Base-by-base conservation (phyloP, 371 early-diverging fungal genomes). In the Apophysomyces ossiformis region DNA sequence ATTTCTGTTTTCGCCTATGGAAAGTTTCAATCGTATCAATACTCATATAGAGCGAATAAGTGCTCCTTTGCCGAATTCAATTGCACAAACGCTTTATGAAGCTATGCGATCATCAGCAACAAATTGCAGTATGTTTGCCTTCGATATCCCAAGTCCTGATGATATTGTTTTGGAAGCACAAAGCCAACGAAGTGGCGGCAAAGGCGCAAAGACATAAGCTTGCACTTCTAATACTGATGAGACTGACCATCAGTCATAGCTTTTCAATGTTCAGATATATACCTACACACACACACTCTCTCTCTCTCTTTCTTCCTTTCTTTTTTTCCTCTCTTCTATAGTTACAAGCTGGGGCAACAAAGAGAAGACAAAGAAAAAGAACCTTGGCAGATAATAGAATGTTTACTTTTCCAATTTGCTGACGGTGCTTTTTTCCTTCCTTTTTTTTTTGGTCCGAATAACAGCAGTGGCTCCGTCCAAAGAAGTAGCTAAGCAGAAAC, bases 71-170 rank as follows among this genome's bases (percentile, higher is more conserved):
- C 63, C 68, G n/a, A 35, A 36, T 15, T 66, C 69, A 8, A 57
- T 74, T 54, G 74, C 65, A 44, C 60, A 63, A 39, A 66, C 73
- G 2, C 72, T 77, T 59, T 72, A 74, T 63, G 66, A 70, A 44
- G 70, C 67, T 9, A 62, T 70, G 43, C 63, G 68, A 37, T 65
- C 74, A 7, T 62, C 69, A 0, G 61, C 67, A 7, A 67, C 68
- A 39, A 79, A 61, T 45, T 66, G 71, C 6, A 63, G 67, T 47
- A 65, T 81, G 4, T 95, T 94, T 75, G 57, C 69, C 8, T 95
- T 96, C 75, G 85, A 90, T 66, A 70, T 81, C 39, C 93, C 93
- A 12, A 94, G 95, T 64, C 95, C 95, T 15, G 95, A 95, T 75
- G 95, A 95, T 78, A 65, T 85, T 38, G 93, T 92, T 4, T 74